Evolutionary conservation across 2,329 filamentous ascomycete genomes (phyloP), one percentile per base, ranked within the genome.

Genomic region (Penicillium sp.): DNA sequence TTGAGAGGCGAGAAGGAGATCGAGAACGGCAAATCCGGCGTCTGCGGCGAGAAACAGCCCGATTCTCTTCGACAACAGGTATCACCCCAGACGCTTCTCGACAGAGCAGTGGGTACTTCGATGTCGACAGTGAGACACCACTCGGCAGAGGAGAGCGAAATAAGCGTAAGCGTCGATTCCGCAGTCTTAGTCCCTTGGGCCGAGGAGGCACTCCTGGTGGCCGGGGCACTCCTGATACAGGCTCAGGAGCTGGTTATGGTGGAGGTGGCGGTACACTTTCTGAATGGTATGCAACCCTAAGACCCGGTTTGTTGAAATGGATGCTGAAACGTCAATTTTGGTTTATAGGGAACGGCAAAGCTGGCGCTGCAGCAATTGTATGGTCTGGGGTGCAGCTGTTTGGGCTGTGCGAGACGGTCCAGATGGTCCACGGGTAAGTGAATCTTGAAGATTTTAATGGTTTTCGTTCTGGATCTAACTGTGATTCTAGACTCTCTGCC

Each of bases 391-490:
- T 16, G 88, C 88, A 49, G 90, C 91, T 27, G 91, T 97, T 9
- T 99, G 95, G 95, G 93, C 91, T 49, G 93, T 98, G 3, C 83
- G 95, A 67, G 93, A 98, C 76, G 95, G 95, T 24, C 95, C 95
- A 14, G 81, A 85, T 54, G 93, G 93, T 54, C 84, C 90, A 62
- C 89, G 90, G 76, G 91, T 95, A 79, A 83, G 90, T 59, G 47
- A 29, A 58, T 57, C 53, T 43, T 26, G 4, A 11, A 6, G 3
- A 37, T 47, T 29, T 43, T 21, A 16, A 10, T 16, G 22, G 4
- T 19, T 10, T 39, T 21, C 22, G 27, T 14, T 21, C 19, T 14
- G 31, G 19, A 29, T 49, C 66, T 70, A 50, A 72, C 59, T 39
- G 22, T 54, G 27, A 52, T 55, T 42, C 64, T 50, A 93, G 90